A percentile compares a stretch with the other conserved stretches of the same genome.
Evolutionary conservation across 2,329 filamentous ascomycete species (phyloP).

Genomic region (Pleomassaria siparia): DNA sequence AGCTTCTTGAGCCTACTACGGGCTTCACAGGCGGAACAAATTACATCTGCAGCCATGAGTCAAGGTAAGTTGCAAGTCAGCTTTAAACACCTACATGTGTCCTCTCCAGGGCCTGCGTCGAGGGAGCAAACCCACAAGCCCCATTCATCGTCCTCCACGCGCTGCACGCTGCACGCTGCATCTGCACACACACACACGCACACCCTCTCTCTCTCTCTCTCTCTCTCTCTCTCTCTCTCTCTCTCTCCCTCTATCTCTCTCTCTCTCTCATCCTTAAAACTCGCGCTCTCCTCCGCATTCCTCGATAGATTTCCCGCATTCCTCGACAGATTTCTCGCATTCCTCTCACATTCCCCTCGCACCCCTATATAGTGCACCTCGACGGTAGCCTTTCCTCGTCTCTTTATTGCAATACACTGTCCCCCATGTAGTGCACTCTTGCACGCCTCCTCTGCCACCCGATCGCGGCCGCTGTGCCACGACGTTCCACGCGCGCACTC

Average conservation of each 20-base stretch:
- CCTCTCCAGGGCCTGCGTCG: constrained; percentile 26
- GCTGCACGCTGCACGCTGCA: no score
- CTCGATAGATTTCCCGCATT: constrained; percentile 36
- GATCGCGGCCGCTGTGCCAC: constrained; percentile 41
- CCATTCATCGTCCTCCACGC: constrained; percentile 9
- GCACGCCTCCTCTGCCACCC: constrained; percentile 34
- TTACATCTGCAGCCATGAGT: constrained; percentile 38
- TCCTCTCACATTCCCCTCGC: constrained; percentile 25
- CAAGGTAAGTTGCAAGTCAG: constrained; percentile 46
- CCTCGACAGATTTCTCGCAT: constrained; percentile 35
- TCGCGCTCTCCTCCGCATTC: constrained; percentile 39
- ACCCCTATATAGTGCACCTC: constrained; percentile 30
- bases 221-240: no score
- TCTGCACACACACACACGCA: constrained; percentile 24
- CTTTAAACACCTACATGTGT: constrained; percentile 22
- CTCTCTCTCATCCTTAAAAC: constrained; percentile 28
- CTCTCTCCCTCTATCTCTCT: no score
- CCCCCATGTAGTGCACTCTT: constrained; percentile 39
- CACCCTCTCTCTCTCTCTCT: no score
- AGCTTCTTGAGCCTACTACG: constrained; percentile 1
- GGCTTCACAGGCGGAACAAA: constrained; percentile 17
- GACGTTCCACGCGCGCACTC: constrained; percentile 30
- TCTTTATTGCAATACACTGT: constrained; percentile 35
- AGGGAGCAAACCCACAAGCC: constrained; percentile 27
- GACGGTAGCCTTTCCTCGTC: constrained; percentile 22